Conservation (phyloP, 176 grass and related monocot genomes). For the Hordeum marinum region DNA sequence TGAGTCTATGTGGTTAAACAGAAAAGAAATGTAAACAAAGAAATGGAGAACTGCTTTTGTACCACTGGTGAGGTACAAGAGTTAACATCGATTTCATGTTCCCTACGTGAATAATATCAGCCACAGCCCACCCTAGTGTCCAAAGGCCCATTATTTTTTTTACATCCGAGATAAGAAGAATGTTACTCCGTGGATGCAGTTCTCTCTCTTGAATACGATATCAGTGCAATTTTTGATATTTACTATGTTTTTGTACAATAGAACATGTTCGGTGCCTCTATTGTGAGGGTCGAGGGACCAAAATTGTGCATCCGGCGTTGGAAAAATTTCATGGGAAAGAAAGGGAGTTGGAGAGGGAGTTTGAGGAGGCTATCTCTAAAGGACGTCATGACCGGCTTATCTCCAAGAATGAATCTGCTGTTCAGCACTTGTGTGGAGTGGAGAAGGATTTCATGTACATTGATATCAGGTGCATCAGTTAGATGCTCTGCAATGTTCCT, state of each 20-base stretch:
- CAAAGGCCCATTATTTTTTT: not conserved
- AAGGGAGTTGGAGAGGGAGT: not conserved
- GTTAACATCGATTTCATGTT: not conserved
- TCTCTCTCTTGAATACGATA: not conserved
- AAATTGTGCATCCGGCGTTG: slow-evolving; percentile 5
- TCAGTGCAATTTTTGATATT: not conserved
- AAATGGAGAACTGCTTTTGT: not conserved
- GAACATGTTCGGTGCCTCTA: slow-evolving; percentile 25
- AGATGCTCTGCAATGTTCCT: not conserved
- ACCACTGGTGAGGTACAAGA: not conserved
- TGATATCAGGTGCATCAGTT: not conserved
- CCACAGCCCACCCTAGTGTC: not conserved
- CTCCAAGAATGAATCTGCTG: not conserved
- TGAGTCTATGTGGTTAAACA: not conserved
- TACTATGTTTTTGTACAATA: not conserved
- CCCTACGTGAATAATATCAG: not conserved
- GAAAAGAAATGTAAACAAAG: not conserved
- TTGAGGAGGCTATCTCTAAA: not conserved
- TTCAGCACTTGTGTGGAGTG: not conserved
- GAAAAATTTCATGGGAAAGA: slow-evolving; percentile 4
- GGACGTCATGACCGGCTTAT: not conserved
- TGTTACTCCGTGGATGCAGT: not conserved
- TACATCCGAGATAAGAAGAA: not conserved
- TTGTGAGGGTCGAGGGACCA: slow-evolving; percentile 11
- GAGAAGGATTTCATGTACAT: not conserved